phyloP scores from a whole-genome alignment of 768 basidiomycete genomes.

The Sistotremastrum suecicum region DNA sequence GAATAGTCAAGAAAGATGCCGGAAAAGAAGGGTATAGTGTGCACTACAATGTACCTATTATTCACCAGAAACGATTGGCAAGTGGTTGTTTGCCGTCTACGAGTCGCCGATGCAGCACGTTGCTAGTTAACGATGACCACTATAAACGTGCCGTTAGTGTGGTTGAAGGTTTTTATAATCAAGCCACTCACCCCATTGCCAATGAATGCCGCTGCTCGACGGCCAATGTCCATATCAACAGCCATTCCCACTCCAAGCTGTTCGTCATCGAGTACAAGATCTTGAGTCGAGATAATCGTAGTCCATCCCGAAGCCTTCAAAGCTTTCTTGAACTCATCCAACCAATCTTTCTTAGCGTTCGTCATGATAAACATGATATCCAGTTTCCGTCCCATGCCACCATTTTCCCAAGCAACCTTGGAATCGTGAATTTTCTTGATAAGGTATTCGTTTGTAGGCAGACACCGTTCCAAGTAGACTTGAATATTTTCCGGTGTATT shows the following conservation, averaged over 20 bases:
- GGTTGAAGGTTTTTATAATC: neutral
- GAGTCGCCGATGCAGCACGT: conserved; percentile 33
- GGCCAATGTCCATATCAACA: conserved; percentile 43
- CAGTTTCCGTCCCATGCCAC: conserved; percentile 15
- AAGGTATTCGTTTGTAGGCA: conserved; percentile 28
- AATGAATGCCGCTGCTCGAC: conserved; percentile 34
- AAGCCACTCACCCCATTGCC: conserved; percentile 35
- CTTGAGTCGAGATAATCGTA: conserved; percentile 28
- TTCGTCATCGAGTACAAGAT: conserved; percentile 26
- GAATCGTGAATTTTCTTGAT: conserved; percentile 24
- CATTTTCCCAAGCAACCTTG: conserved; percentile 19
- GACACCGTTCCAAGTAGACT: conserved; percentile 32
- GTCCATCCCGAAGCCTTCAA: conserved; percentile 30
- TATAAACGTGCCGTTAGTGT: conserved; percentile 8
- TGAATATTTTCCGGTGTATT: conserved; percentile 20
- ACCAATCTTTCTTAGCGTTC: conserved; percentile 33
- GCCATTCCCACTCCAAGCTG: conserved; percentile 32
- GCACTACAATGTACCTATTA: no score
- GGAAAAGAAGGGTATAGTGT: no score
- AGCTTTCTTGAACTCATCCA: conserved; percentile 24
- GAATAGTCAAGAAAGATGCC: no score
- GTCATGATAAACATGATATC: conserved; percentile 36
- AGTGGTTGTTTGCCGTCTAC: conserved; percentile 28
- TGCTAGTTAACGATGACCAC: conserved; percentile 40
- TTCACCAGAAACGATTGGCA: conserved; percentile 28